A percentile compares a stretch with the other conserved stretches of the same genome.
Evolutionary conservation across 1,284 basidiomycete species (phyloP).

Genomic region (Uromyces viciae-fabae): DNA sequence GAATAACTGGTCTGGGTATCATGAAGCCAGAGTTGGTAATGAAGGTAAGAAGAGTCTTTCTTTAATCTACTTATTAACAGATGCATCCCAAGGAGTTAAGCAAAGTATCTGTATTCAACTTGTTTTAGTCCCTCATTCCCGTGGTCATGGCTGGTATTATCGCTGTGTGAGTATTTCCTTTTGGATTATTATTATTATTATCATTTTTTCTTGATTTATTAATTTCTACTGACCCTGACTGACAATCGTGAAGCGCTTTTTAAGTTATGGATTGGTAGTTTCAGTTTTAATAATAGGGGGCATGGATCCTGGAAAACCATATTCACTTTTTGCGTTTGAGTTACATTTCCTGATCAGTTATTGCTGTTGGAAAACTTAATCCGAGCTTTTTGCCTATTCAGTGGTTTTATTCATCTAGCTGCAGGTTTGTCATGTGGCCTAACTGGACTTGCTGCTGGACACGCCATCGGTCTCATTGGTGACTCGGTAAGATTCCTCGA

Average conservation of each 20-base stretch:
- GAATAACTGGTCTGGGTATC: slow-evolving; percentile 89
- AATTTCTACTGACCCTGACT: slow-evolving; percentile 11
- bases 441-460: slow-evolving; percentile 55
- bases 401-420: slow-evolving; percentile 56
- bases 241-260: slow-evolving; percentile 9
- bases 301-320: slow-evolving; percentile 44
- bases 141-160: slow-evolving; percentile 99
- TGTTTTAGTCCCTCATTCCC: slow-evolving; percentile 74
- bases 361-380: background rate
- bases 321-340: slow-evolving; percentile 46
- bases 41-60: slow-evolving; percentile 64
- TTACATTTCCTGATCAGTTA: background rate
- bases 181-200: background rate
- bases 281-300: slow-evolving; percentile 46
- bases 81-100: no score
- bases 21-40: slow-evolving; percentile 97
- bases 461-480: slow-evolving; percentile 56
- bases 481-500: slow-evolving; percentile 53
- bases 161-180: slow-evolving; percentile 56
- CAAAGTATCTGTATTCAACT: no score
- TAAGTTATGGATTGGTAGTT: slow-evolving; percentile 55
- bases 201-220: no score
- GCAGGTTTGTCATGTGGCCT: slow-evolving; percentile 55
- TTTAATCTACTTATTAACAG: background rate
- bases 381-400: slow-evolving; percentile 18